Conservation (phyloP, 345 rosid species). For the Angophora floribunda region DNA sequence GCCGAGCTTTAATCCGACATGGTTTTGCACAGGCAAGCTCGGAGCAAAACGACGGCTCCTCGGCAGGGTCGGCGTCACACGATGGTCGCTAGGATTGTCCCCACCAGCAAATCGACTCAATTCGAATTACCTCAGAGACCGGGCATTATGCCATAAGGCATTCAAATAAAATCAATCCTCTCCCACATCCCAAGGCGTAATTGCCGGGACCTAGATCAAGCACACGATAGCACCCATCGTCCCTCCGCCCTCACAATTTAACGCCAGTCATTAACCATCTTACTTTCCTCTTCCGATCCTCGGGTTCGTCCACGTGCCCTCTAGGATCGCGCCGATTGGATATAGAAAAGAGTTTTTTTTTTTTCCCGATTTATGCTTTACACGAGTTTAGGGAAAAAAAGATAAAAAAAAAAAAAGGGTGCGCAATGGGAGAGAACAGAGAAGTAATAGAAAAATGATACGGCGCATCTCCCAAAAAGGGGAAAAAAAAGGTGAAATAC, state of each 20-base stretch:
- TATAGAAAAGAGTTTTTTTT: neutral
- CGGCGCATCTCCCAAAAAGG: neutral
- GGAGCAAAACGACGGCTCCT: neutral
- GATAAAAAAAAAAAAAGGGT: fast-evolving
- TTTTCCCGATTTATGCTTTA: neutral
- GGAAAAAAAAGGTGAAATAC: neutral
- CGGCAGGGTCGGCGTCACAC: neutral
- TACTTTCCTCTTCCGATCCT: neutral
- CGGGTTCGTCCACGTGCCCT: neutral
- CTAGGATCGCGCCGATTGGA: neutral
- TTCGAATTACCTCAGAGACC: neutral
- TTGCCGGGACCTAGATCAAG: neutral
- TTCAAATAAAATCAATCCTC: neutral
- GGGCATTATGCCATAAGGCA: neutral
- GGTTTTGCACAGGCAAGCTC: neutral
- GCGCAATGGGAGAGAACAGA: neutral
- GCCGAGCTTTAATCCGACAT: neutral
- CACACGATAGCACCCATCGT: neutral
- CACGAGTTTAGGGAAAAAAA: fast-evolving
- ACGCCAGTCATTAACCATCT: neutral
- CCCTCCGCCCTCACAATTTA: neutral
- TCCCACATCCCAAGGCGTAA: neutral
- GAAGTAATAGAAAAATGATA: neutral
- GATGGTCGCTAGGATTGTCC: neutral
- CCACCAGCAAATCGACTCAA: neutral